Base-by-base conservation (phyloP, 2,329 filamentous ascomycete species). In the Coniochaeta sp. region DNA sequence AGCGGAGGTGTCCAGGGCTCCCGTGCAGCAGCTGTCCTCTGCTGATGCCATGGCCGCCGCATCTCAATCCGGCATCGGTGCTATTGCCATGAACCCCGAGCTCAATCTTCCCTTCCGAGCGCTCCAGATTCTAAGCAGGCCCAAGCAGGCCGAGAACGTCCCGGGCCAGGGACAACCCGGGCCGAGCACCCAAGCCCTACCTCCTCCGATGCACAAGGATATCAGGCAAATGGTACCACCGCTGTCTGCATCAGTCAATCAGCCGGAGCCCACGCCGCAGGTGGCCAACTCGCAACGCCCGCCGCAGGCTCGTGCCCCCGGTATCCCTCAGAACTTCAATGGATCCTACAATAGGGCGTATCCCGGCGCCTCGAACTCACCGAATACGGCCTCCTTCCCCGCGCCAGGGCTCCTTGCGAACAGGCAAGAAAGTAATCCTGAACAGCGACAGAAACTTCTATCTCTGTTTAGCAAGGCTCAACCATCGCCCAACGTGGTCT, bases 381-480 rank as follows among this genome's bases (percentile, higher is more conserved):
- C 71, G 65, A 61, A 67, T 65, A 7, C 63, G 66, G 19, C 69
- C 69, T 4, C 64, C 66, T 40, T 65, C 71, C 44, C 69, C 70
- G 7, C 61, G 67, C 26, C 67, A 71, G 6, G 64, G 6, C 60
- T 67, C 12, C 60, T 68, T 24, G 72, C 73, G 52, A 71, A 70
- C 12, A 70, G 72, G 31, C 69, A 72, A 43, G 71, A 76, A 28
- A 69, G 71, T 44, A 74, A 71, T 8, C 65, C 70, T 22, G 81
- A 75, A 44, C 79, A 81, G 59, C 76, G 71, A 63, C 75, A 76
- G 52, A 73, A 76, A 60, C 73, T 82, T 4, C 76, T 90, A 14
- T 88, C 86, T 6, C 79, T 90, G 1, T 89, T 90, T 67, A 81
- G 82, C 28, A 83, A 83, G 67, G 67, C 75, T 5, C 69, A 72